Conservation (phyloP, 2,329 filamentous ascomycete genomes). For the Exophiala spinifera region DNA sequence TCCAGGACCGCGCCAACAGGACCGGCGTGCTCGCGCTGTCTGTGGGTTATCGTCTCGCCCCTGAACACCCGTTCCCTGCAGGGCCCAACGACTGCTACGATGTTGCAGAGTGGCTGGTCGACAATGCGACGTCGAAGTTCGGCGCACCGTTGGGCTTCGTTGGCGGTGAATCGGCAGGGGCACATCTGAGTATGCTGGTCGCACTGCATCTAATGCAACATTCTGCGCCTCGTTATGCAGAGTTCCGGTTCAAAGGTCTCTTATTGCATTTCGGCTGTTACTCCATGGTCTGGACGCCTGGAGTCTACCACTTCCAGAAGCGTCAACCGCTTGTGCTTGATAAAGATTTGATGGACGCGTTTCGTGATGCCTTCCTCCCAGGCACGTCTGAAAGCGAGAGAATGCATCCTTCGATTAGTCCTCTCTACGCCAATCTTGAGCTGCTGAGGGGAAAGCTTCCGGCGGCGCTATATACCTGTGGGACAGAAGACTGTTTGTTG, state of each 20-base stretch:
- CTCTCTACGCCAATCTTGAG: constrained; percentile 50
- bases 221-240: constrained; percentile 29
- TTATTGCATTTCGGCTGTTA: constrained; percentile 54
- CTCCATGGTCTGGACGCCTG: constrained; percentile 46
- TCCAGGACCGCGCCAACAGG: constrained; percentile 51
- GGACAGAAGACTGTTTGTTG: constrained; percentile 53
- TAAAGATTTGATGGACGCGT: constrained; percentile 45
- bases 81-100: constrained; percentile 58
- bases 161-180: constrained; percentile 52
- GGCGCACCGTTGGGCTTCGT: constrained; percentile 45
- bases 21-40: constrained; percentile 51
- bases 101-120: constrained; percentile 52
- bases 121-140: constrained; percentile 44
- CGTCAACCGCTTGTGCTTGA: constrained; percentile 45
- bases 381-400: constrained; percentile 41
- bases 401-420: constrained; percentile 47
- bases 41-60: constrained; percentile 59
- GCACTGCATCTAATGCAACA: constrained; percentile 47
- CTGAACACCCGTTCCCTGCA: constrained; percentile 57
- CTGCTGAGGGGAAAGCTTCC: constrained; percentile 40
- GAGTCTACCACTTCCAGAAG: constrained; percentile 41
- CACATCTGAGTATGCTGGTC: constrained; percentile 48
- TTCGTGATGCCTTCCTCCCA: constrained; percentile 47
- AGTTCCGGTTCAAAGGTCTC: constrained; percentile 48
- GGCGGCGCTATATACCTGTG: constrained; percentile 54